Base-by-base conservation (phyloP, 1,284 basidiomycete genomes). In the Cryptococcus neoformans region DNA sequence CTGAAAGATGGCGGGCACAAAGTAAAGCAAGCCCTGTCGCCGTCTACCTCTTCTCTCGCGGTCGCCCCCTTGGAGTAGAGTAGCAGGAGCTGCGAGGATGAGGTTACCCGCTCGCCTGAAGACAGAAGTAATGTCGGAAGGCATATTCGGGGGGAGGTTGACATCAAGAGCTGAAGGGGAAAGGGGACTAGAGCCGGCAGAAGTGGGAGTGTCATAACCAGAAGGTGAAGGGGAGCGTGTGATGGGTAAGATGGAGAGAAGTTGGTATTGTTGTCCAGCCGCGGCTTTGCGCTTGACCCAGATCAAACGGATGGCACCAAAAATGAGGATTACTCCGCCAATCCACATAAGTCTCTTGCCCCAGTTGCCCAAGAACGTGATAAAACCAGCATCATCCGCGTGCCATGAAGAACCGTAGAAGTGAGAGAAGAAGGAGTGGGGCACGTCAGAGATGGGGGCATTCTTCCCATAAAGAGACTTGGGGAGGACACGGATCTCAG, bases 401-500 rank as follows among this genome's bases (percentile, higher is more conserved):
- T 94, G 90, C 95, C 95, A 99, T 67, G 90, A 93, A 67, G 91
- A 94, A 36, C 94, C 95, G 70, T 99, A 98, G 79, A 87, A 94
- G 78, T 99, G 95, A 16, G 86, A 83, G 79, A 95, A 97, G 83
- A 95, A 98, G 21, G 92, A 86, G 72, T 95, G 85, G 1, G 92
- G 92, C 0, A 90, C 91, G 69, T 93, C 87, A 46, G 80, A 84
- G 39, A 85, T 82, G 62, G 87, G 86, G 10, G 91, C 90, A 74
- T 99, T 99, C 81, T 99, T 99, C 62, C 95, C 95, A 68, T 99
- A 99, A 8, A 98, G 83, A 5, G 87, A 83, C 78, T 94, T 96
- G 28, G 96, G 94, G 4, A 99, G 80, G 58, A 99, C 87, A 57
- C 96, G 88, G 11, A 97, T 82, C 54, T 88, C 87, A 47, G 83